Base-by-base conservation (phyloP, 306 rosid species). In the Castanospermum australe region DNA sequence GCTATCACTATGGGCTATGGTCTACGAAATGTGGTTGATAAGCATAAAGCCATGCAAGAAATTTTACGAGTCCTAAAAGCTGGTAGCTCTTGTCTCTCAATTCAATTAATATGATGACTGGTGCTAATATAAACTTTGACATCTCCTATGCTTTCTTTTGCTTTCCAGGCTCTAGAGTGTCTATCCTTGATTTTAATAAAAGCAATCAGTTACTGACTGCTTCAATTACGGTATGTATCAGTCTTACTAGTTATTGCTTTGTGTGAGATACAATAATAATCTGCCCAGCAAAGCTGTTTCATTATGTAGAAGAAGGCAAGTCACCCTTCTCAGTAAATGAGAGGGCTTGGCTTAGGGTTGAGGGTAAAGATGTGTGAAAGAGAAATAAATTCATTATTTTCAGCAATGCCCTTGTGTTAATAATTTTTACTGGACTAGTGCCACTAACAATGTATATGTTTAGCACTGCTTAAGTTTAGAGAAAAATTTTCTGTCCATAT, bases 1-100 rank as follows among this genome's bases (percentile, higher is more conserved):
- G 99, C 90, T 81, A 74, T 96, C 76, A 89, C 97, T 41, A 90
- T 93, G 94, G 98, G 94, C 48, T 96, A 90, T 80, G 97, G 99
- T 70, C 92, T 96, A 47, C 86, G 98, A 41, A 96, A 95, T 80
- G 94, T 95, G 75, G 86, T 90, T 47, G 91, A 88, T 78, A 96
- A 84, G 79, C 89, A 30, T 3, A 87, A 79, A 84, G 94, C 94
- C 44, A 69, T 93, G 93, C 85, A 78, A 83, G 97, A 96, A 81
- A 81, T 96, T 24, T 82, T 79, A 42, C 82, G 99, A 44, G 96
- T 92, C 78, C 82, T 91, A 6, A 96, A 91, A 86, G 45, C 88
- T 77, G 99, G 96, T 91, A 66, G 74, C n/a, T 30, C 78, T 45
- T 57, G 6, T 57, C 64, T 54, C 74, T 57, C 18, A 7, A 69